Evolutionary conservation across 306 rosid species (phyloP).

Genomic region (Carpinus fangiana): DNA sequence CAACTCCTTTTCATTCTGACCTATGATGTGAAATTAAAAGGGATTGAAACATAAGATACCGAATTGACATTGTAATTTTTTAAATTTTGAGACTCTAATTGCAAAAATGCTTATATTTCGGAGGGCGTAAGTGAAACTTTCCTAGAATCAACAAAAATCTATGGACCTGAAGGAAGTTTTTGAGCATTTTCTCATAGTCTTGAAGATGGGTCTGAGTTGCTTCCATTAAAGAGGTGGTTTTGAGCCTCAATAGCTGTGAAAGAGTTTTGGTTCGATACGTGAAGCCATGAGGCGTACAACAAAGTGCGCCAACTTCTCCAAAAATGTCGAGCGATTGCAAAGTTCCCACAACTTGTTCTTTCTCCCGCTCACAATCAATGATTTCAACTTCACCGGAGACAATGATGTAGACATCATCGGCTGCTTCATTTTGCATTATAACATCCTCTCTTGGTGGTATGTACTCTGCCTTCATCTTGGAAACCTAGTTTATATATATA

Average conservation of each 20-base stretch:
- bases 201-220: constrained; percentile 55
- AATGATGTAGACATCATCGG: constrained; percentile 79
- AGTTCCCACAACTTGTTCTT: constrained; percentile 59
- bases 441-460: constrained; percentile 95
- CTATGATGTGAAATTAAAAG: too few relatives aligned
- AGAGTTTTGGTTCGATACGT: constrained; percentile 83
- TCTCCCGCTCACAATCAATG: constrained; percentile 50
- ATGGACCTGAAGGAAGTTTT: constrained; percentile 71
- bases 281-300: constrained; percentile 58
- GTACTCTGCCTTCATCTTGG: constrained; percentile 85
- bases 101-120: too few relatives aligned
- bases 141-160: too few relatives aligned
- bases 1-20: too few relatives aligned
- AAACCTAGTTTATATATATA: constrained; percentile 43
- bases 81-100: too few relatives aligned
- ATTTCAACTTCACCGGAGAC: constrained; percentile 91
- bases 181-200: constrained; percentile 56
- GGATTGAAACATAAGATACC: too few relatives aligned
- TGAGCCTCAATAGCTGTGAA: constrained; percentile 80
- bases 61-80: too few relatives aligned
- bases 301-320: constrained; percentile 83
- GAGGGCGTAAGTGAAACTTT: too few relatives aligned
- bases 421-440: constrained; percentile 67
- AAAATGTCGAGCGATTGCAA: constrained; percentile 65
- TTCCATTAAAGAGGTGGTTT: constrained; percentile 57